These are phyloP conservation scores for Ramalina intermedia DNA, from an alignment of 495 filamentous ascomycete genomes.

Conservation along the genomic window DNA sequence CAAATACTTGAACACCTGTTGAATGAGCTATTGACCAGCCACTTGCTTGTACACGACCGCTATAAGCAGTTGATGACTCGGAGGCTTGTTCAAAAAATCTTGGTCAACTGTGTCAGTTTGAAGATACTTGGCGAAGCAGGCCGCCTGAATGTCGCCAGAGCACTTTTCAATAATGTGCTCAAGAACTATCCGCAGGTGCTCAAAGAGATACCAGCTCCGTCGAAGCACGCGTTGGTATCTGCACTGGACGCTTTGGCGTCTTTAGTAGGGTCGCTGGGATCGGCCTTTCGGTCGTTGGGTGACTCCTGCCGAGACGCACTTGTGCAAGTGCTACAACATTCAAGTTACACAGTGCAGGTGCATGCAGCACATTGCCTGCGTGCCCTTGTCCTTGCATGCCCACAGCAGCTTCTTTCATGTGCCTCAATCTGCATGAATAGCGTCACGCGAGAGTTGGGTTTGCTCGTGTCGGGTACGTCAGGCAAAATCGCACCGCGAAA, in stretches of 20 bases:
- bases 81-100: constrained; percentile 67
- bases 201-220: constrained; percentile 81
- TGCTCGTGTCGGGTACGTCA: constrained; percentile 40
- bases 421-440: constrained; percentile 96
- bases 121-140: constrained; percentile 78
- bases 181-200: constrained; percentile 91
- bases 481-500: constrained; percentile 67
- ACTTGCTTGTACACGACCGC: constrained; percentile 64
- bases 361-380: constrained; percentile 75
- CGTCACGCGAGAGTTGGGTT: constrained; percentile 67
- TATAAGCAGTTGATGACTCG: constrained; percentile 78
- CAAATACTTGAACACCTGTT: constrained; percentile 71
- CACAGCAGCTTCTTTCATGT: constrained; percentile 79
- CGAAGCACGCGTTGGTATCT: constrained; percentile 69
- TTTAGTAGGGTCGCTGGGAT: constrained; percentile 65
- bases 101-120: constrained; percentile 72
- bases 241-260: constrained; percentile 68
- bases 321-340: constrained; percentile 82
- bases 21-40: constrained; percentile 61
- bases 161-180: constrained; percentile 71
- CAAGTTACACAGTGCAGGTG: constrained; percentile 90
- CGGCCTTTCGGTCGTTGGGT: constrained; percentile 59
- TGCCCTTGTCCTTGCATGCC: constrained; percentile 75
- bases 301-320: constrained; percentile 77
- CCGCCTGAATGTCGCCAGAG: constrained; percentile 65